phyloP scores from a whole-genome alignment of 2,329 filamentous ascomycete species.

The Ophioceras dolichostomum region DNA sequence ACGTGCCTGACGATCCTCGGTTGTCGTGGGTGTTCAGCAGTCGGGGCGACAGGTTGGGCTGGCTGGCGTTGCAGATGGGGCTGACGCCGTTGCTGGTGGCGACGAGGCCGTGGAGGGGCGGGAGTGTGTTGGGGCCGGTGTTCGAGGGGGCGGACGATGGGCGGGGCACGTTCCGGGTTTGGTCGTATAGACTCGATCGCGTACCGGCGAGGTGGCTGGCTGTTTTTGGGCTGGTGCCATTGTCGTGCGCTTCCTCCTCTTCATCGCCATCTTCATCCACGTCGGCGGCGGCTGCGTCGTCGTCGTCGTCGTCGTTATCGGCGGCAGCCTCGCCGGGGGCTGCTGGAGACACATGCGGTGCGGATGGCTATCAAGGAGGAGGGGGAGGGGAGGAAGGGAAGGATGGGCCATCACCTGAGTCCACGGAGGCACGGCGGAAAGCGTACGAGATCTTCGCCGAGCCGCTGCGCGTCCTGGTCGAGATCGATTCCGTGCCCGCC shows the following conservation, averaged over 20 bases:
- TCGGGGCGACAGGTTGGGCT: slow-evolving; percentile 8
- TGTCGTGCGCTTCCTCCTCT: neutral
- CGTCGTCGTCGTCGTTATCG: too few relatives aligned
- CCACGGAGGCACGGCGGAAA: neutral
- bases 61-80: slow-evolving; percentile 10
- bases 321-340: too few relatives aligned
- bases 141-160: slow-evolving; percentile 9
- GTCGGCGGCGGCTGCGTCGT: too few relatives aligned
- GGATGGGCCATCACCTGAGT: too few relatives aligned
- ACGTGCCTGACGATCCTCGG: slow-evolving; percentile 6
- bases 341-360: too few relatives aligned
- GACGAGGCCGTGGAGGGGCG: slow-evolving; percentile 7
- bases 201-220: slow-evolving; percentile 9
- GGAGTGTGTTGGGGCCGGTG: slow-evolving; percentile 6
- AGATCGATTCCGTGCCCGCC: slow-evolving; percentile 6
- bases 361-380: too few relatives aligned
- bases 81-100: slow-evolving; percentile 9
- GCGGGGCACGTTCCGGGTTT: slow-evolving; percentile 7
- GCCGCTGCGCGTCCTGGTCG: slow-evolving; percentile 9
- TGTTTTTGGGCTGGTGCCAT: slow-evolving; percentile 6
- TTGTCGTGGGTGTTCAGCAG: slow-evolving; percentile 12
- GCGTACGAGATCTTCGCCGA: slow-evolving; percentile 8
- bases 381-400: too few relatives aligned
- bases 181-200: slow-evolving; percentile 7
- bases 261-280: too few relatives aligned